phyloP scores from a whole-genome alignment of 345 rosid genomes.

The Diplotaxis tenuifolia region DNA sequence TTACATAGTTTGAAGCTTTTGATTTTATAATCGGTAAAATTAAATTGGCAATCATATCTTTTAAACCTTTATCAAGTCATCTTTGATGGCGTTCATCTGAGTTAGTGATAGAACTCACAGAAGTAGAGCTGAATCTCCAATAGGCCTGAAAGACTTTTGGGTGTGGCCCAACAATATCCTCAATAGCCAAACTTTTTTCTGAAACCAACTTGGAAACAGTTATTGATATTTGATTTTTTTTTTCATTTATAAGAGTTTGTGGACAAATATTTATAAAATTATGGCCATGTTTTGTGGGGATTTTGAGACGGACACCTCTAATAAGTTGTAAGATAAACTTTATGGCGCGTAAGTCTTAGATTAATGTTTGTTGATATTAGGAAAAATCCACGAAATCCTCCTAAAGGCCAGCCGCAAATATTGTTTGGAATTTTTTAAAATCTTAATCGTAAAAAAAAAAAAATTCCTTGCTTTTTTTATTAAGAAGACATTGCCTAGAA shows the following conservation, averaged over 20 bases:
- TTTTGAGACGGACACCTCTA: not conserved
- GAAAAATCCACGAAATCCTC: not conserved
- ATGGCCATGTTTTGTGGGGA: not conserved
- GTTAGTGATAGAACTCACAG: not conserved
- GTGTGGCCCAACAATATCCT: not conserved
- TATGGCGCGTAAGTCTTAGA: too few species aligned
- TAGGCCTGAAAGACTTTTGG: not conserved
- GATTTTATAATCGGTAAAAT: not conserved
- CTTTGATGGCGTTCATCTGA: not conserved
- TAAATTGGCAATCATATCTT: too few species aligned
- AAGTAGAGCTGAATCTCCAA: not conserved
- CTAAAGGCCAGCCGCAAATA: too few species aligned
- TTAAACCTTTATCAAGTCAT: not conserved
- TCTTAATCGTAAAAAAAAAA: too few species aligned
- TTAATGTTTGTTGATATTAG: not conserved
- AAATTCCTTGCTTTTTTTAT: too few species aligned
- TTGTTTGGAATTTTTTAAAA: too few species aligned
- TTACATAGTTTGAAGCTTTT: not conserved
- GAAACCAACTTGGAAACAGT: not conserved
- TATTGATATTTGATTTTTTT: not conserved
- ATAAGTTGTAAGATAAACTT: too few species aligned
- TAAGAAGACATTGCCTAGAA: not conserved
- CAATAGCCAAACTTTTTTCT: not conserved
- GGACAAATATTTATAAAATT: not conserved
- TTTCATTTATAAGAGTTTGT: not conserved